These are phyloP conservation scores for Xerocomus minutiporus DNA, from an alignment of 1,284 basidiomycete species.

Conservation along the genomic window DNA sequence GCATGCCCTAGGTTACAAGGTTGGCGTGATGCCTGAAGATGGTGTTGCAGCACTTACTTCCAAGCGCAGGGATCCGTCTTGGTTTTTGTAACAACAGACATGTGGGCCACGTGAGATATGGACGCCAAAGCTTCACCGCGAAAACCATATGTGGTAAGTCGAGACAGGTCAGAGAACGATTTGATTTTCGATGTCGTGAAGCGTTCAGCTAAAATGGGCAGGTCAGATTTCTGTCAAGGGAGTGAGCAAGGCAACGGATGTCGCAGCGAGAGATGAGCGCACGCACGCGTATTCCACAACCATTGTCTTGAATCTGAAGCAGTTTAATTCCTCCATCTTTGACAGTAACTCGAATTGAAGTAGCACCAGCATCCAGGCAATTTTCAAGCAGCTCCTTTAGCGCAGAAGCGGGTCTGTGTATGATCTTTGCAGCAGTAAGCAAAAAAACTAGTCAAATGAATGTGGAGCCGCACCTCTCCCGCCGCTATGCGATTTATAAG, in stretches of 20 bases:
- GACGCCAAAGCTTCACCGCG: constrained; percentile 96
- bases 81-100: constrained; percentile 89
- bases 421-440: constrained; percentile 62
- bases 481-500: constrained; percentile 80
- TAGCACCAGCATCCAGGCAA: constrained; percentile 87
- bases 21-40: neutral
- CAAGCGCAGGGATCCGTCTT: constrained; percentile 77
- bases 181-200: constrained; percentile 96
- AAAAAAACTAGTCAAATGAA: neutral
- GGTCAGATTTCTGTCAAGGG: constrained; percentile 55
- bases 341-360: constrained; percentile 80
- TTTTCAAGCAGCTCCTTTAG: constrained; percentile 98
- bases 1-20: constrained; percentile 52
- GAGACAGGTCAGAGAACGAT: constrained; percentile 81
- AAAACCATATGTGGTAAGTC: constrained; percentile 93
- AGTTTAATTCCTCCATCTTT: constrained; percentile 97
- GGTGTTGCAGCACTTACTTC: constrained; percentile 58
- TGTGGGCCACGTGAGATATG: constrained; percentile 90
- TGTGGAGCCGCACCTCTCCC: constrained; percentile 56
- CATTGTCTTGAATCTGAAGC: constrained; percentile 96
- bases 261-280: neutral
- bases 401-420: constrained; percentile 93
- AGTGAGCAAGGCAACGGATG: neutral
- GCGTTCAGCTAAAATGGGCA: constrained; percentile 89
- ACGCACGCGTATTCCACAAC: constrained; percentile 81